A percentile compares a stretch with the other conserved stretches of the same genome.
These are phyloP conservation scores for Sporothrix brasiliensis DNA, from an alignment of 2,329 filamentous ascomycete genomes.

Conservation along the genomic window DNA sequence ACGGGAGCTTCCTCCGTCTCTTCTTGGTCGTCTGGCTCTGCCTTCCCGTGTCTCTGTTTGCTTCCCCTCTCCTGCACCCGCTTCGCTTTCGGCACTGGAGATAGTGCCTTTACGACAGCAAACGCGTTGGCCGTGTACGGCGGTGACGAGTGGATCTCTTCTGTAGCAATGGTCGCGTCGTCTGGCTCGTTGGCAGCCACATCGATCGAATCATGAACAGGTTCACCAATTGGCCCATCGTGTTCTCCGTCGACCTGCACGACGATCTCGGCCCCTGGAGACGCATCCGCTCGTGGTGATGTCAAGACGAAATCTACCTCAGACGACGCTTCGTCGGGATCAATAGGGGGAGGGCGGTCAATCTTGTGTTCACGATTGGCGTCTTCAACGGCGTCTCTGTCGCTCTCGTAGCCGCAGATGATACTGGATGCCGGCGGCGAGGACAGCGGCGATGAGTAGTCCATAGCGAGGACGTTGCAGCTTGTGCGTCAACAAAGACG, in stretches of 20 bases:
- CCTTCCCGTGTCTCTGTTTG: background rate
- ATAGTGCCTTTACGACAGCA: background rate
- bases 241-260: background rate
- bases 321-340: background rate
- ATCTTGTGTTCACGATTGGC: background rate
- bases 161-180: background rate
- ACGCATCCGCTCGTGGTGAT: background rate
- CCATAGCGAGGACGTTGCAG: background rate
- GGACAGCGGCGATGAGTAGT: slow-evolving; percentile 29
- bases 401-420: background rate
- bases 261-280: background rate
- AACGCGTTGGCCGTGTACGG: background rate
- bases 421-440: slow-evolving; percentile 26
- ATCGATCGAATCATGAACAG: background rate
- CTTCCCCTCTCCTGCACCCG: background rate
- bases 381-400: background rate
- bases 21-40: background rate
- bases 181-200: background rate
- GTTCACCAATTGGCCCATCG: background rate
- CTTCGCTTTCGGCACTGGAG: background rate
- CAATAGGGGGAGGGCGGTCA: background rate
- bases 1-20: background rate
- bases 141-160: background rate
- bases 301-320: slow-evolving; percentile 1
- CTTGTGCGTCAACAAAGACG: background rate